A percentile compares a stretch with the other conserved stretches of the same genome.
Evolutionary conservation across 305 asterid species (phyloP).

Genomic region (Solanum hybrid): DNA sequence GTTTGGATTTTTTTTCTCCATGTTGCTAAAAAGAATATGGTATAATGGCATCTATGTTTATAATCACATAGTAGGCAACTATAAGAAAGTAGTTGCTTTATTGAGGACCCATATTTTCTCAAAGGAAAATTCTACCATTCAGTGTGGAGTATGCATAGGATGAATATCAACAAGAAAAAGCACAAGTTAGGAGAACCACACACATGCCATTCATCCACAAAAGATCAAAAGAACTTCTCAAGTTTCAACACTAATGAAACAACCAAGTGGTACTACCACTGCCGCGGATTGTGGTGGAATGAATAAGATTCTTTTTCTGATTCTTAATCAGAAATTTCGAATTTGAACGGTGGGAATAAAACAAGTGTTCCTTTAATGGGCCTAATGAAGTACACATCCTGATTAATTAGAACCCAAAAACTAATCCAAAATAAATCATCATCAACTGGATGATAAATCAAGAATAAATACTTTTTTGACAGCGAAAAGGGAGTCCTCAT

Average conservation of each 20-base stretch:
- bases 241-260: not conserved
- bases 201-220: not conserved
- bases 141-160: not conserved
- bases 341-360: not conserved
- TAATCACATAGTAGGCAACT: not conserved
- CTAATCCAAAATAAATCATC: not conserved
- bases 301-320: not conserved
- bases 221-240: not conserved
- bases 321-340: accelerated
- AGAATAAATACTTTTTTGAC: not conserved
- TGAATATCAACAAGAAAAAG: not conserved
- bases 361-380: not conserved
- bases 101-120: not conserved
- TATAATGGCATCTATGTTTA: not conserved
- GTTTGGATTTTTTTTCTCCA: not conserved
- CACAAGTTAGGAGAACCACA: not conserved
- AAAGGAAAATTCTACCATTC: not conserved
- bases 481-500: not conserved
- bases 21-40: not conserved
- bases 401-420: not conserved
- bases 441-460: not conserved
- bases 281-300: not conserved
- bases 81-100: not conserved
- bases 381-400: not conserved
- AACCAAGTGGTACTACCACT: not conserved